phyloP scores from a whole-genome alignment of 768 basidiomycete genomes.

The Lentinula sp. region DNA sequence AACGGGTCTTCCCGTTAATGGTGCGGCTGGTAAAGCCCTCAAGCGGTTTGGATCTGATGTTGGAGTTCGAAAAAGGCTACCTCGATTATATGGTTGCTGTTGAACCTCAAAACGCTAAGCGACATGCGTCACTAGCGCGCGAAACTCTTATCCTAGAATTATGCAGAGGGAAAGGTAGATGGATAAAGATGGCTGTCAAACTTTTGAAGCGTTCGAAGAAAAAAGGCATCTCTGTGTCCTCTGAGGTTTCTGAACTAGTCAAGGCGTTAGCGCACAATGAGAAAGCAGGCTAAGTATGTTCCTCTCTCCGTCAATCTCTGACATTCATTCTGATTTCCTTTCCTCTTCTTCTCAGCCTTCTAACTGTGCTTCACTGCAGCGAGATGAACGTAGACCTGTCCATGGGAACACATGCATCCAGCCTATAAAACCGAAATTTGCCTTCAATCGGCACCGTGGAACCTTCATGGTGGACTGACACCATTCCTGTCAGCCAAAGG shows the following conservation, averaged over 20 bases:
- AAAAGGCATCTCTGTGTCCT: neutral
- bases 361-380: neutral
- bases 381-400: neutral
- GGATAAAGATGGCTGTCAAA: neutral
- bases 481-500: neutral
- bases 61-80: constrained; percentile 1
- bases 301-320: neutral
- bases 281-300: neutral
- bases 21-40: neutral
- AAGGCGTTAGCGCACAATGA: neutral
- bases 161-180: neutral
- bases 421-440: neutral
- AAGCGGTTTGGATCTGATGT: neutral
- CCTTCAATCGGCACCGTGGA: neutral
- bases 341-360: neutral
- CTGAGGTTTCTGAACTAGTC: neutral
- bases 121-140: neutral
- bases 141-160: neutral
- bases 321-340: neutral
- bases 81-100: neutral
- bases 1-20: neutral
- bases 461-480: neutral
- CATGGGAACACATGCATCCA: neutral
- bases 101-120: neutral
- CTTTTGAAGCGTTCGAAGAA: neutral